phyloP scores from a whole-genome alignment of 805 yeast species.

The Wickerhamomyces alni region DNA sequence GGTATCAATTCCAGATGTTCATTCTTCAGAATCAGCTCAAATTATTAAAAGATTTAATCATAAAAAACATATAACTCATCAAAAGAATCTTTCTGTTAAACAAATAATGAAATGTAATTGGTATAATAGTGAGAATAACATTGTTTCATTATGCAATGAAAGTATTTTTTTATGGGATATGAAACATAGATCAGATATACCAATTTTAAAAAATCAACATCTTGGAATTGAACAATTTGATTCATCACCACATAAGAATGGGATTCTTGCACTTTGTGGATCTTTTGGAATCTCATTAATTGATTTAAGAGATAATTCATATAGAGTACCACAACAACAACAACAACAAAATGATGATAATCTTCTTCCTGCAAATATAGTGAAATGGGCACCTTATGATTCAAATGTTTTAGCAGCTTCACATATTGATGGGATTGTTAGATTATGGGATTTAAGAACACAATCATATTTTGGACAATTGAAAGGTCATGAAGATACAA shows the following conservation, averaged over 20 bases:
- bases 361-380: constrained; percentile 29
- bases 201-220: constrained; percentile 47
- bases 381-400: constrained; percentile 60
- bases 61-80: constrained; percentile 45
- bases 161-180: constrained; percentile 75
- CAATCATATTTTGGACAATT: constrained; percentile 45
- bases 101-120: constrained; percentile 21
- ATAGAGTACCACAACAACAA: too few relatives aligned
- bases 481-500: constrained; percentile 47
- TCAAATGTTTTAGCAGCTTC: constrained; percentile 61
- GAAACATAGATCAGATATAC: constrained; percentile 49
- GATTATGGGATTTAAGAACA: constrained; percentile 74
- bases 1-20: constrained; percentile 56
- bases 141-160: constrained; percentile 61
- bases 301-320: constrained; percentile 46
- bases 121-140: constrained; percentile 8
- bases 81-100: constrained; percentile 12
- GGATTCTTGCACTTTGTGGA: constrained; percentile 60
- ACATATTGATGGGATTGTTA: constrained; percentile 47
- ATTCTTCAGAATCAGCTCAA: constrained; percentile 52
- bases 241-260: constrained; percentile 38
- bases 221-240: constrained; percentile 49
- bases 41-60: constrained; percentile 78
- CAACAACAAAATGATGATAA: too few relatives aligned
- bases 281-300: constrained; percentile 68